phyloP scores from a whole-genome alignment of 139 green algal genomes.

The Coelastrella sp. region DNA sequence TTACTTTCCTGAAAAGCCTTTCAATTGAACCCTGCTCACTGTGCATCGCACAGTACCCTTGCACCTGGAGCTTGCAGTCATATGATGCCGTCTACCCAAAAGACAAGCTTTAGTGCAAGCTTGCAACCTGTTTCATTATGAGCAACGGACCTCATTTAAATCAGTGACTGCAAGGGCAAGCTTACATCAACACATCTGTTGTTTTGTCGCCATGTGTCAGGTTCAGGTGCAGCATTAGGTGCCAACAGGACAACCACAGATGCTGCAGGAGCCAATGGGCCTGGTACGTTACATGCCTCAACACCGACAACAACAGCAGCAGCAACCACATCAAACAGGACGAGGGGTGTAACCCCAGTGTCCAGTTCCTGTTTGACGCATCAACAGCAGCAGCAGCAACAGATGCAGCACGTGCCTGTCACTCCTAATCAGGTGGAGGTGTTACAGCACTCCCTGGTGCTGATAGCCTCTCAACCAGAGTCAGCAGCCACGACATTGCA shows the following conservation, averaged over 20 bases:
- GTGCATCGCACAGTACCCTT: too few species aligned
- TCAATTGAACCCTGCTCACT: neutral
- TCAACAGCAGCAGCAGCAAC: slow-evolving; percentile 23
- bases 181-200: neutral
- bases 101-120: too few species aligned
- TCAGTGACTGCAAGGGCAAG: neutral
- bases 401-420: neutral
- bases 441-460: slow-evolving; percentile 21
- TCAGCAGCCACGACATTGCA: slow-evolving; percentile 7
- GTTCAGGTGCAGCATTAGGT: slow-evolving; percentile 14
- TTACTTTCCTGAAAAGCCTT: neutral
- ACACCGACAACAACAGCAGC: too few species aligned
- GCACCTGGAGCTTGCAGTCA: too few species aligned
- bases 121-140: too few species aligned
- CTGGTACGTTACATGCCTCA: too few species aligned
- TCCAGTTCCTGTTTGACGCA: neutral
- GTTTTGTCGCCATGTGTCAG: neutral
- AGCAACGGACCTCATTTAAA: neutral
- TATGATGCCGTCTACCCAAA: too few species aligned
- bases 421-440: neutral
- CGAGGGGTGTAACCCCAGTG: too few species aligned
- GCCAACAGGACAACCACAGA: too few species aligned
- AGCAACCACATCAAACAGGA: too few species aligned
- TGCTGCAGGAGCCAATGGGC: too few species aligned
- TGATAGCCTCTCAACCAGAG: slow-evolving; percentile 6